phyloP scores from a whole-genome alignment of 352 stramenopile genomes.

The Globisporangium middletonii region DNA sequence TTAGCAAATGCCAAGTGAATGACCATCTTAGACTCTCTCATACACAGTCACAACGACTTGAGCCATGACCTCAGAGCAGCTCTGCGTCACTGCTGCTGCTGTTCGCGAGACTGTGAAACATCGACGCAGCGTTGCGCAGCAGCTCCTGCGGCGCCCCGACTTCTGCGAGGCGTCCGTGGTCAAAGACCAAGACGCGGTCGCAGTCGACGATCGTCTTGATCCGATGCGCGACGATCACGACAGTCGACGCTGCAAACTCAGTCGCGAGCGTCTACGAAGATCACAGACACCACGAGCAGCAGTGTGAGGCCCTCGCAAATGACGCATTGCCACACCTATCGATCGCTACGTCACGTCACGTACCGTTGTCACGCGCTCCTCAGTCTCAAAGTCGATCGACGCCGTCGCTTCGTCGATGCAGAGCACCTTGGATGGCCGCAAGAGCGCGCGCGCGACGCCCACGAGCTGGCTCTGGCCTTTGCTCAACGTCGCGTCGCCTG shows the following conservation, averaged over 20 bases:
- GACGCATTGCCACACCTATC: not conserved
- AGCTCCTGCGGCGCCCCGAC: conserved; percentile 33
- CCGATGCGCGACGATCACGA: conserved; percentile 97
- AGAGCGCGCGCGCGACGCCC: conserved; percentile 67
- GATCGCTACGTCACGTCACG: not conserved
- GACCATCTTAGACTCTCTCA: not conserved
- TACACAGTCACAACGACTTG: not conserved
- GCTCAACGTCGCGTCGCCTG: conserved; percentile 49
- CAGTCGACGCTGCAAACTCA: conserved; percentile 91
- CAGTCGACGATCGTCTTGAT: conserved; percentile 95
- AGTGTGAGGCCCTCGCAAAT: not conserved
- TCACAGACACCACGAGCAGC: conserved; percentile 1
- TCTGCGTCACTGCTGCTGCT: not conserved
- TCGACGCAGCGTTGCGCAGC: conserved; percentile 23
- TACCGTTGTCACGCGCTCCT: conserved; percentile 70
- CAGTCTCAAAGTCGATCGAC: conserved; percentile 88
- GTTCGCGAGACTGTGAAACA: conserved; percentile 39
- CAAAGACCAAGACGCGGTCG: conserved; percentile 79
- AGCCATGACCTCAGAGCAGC: not conserved
- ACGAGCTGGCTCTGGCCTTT: conserved; percentile 73
- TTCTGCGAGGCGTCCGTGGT: conserved; percentile 49
- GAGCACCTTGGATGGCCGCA: conserved; percentile 91
- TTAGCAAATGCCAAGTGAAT: not conserved
- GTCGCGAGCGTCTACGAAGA: conserved; percentile 76
- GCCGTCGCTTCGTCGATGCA: conserved; percentile 91